Conservation (phyloP, 192 early-diverging fungal species). For the Phlyctochytrium planicorne region DNA sequence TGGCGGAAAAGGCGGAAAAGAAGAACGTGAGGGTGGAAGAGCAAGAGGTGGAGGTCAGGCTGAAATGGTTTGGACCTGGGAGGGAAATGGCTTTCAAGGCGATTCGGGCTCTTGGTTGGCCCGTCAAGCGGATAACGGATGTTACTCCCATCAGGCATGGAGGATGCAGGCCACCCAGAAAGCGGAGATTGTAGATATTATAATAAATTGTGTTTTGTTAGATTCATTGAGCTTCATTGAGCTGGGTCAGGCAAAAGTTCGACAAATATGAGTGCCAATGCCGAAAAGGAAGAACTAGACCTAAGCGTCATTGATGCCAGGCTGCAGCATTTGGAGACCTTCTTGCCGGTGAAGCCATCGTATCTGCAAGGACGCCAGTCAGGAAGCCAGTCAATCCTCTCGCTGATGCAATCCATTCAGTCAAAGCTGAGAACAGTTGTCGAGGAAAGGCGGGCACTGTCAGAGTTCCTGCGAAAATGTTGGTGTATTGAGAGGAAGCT, state of each 20-base stretch:
- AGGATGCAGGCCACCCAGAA: conserved; percentile 88
- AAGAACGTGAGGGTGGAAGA: conserved; percentile 39
- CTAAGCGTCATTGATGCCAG: background rate
- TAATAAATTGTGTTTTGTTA: background rate
- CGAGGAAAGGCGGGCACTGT: background rate
- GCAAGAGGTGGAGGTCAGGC: conserved; percentile 67
- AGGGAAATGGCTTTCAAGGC: conserved; percentile 91
- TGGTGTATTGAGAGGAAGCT: too few relatives aligned
- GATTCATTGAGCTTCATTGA: background rate
- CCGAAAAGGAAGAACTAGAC: background rate
- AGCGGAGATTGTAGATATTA: conserved; percentile 76
- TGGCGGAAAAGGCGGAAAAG: conserved; percentile 69
- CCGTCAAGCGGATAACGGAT: conserved; percentile 75
- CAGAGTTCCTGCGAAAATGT: conserved; percentile 5
- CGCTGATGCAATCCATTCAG: background rate
- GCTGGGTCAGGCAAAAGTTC: background rate
- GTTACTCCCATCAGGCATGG: conserved; percentile 88
- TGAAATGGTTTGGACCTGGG: conserved; percentile 90
- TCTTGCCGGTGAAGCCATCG: background rate
- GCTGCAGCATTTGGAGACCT: background rate
- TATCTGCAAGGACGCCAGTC: background rate
- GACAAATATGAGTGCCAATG: too few relatives aligned
- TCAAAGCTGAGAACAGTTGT: background rate
- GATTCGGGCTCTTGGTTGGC: conserved; percentile 74
- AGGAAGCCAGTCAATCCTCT: background rate